Conservation (phyloP, 1,284 basidiomycete genomes). For the Austropuccinia psidii region DNA sequence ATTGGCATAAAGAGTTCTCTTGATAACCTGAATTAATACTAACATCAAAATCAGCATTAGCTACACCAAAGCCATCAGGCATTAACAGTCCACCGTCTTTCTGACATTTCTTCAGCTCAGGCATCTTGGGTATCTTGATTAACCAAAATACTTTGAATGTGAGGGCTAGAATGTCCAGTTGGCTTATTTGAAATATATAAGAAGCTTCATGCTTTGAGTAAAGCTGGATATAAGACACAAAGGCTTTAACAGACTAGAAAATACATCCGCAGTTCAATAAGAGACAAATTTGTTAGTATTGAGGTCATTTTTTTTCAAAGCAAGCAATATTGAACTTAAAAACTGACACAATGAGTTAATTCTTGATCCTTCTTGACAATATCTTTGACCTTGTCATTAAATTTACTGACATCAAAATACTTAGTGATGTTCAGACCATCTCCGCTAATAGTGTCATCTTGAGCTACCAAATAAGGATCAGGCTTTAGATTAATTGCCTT, state of each 20-base stretch:
- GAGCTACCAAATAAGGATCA: constrained; percentile 51
- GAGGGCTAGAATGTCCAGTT: constrained; percentile 75
- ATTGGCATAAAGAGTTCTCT: too few relatives aligned
- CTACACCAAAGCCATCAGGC: constrained; percentile 43
- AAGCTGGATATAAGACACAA: constrained; percentile 82
- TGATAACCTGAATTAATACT: too few relatives aligned
- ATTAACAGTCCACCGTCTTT: constrained; percentile 45
- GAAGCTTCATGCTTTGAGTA: constrained; percentile 96
- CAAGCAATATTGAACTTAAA: too few relatives aligned
- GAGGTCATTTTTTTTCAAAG: too few relatives aligned
- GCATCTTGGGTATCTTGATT: constrained; percentile 84
- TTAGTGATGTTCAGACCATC: too few relatives aligned
- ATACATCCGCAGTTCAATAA: constrained; percentile 59
- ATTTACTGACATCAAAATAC: not conserved
- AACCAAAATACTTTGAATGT: constrained; percentile 72
- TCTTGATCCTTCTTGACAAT: constrained; percentile 22
- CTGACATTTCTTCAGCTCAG: constrained; percentile 64
- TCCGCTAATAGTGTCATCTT: too few relatives aligned
- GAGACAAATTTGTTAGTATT: constrained; percentile 62
- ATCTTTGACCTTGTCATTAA: not conserved
- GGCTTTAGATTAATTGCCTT: constrained; percentile 77
- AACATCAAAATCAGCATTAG: constrained; percentile 39
- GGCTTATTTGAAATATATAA: constrained; percentile 84
- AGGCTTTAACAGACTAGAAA: constrained; percentile 68
- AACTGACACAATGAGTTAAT: constrained; percentile 38